Evolutionary conservation across 371 early-diverging fungal species (phyloP).

Genomic region (Circinella umbellata): DNA sequence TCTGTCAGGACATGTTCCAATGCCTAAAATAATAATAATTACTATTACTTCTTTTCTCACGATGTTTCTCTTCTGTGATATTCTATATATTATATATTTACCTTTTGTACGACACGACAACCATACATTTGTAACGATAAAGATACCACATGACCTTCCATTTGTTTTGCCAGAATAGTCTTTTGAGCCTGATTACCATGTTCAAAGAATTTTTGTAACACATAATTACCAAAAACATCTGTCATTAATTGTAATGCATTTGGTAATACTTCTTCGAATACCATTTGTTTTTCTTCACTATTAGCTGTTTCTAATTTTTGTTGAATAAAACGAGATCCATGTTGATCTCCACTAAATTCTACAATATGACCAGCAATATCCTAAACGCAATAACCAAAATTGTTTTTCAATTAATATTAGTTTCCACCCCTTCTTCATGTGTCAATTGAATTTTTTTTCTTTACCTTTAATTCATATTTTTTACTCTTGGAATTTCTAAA

Average conservation of each 20-base stretch:
- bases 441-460: constrained; percentile 9
- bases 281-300: constrained; percentile 93
- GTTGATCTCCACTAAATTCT: constrained; percentile 99
- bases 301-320: constrained; percentile 96
- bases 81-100: background rate
- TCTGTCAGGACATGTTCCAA: constrained; percentile 92
- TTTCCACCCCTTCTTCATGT: no score
- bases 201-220: constrained; percentile 99
- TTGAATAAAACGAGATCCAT: constrained; percentile 99
- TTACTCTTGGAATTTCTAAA: constrained; percentile 93
- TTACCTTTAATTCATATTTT: constrained; percentile 87
- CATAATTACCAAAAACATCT: constrained; percentile 99
- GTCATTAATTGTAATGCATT: constrained; percentile 95
- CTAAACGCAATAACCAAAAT: constrained; percentile 26
- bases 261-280: constrained; percentile 96
- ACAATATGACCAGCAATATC: constrained; percentile 95
- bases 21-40: constrained; percentile 46
- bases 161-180: constrained; percentile 84
- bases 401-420: no score
- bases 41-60: no score
- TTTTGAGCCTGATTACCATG: constrained; percentile 90
- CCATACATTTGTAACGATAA: constrained; percentile 99
- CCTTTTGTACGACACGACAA: constrained; percentile 99
- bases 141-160: constrained; percentile 93
- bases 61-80: no score